phyloP scores from a whole-genome alignment of 2,329 filamentous ascomycete species.

The Aspergillus fumigatus region DNA sequence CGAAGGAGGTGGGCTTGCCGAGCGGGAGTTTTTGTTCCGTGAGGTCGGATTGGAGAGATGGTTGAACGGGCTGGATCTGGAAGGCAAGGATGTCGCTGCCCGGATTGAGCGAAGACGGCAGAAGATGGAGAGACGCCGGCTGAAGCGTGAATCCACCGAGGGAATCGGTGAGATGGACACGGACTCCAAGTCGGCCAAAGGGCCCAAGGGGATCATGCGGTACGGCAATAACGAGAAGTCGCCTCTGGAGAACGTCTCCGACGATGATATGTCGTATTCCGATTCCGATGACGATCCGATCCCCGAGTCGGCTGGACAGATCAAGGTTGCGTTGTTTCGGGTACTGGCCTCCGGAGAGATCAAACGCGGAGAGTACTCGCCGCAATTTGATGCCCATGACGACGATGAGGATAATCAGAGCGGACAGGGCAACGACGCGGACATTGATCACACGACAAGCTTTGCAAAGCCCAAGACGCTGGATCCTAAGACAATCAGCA shows the following conservation, averaged over 20 bases:
- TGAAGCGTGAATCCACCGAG: conserved; percentile 64
- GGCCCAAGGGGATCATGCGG: conserved; percentile 59
- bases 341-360: conserved; percentile 95
- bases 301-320: conserved; percentile 92
- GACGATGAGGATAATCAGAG: conserved; percentile 70
- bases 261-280: conserved; percentile 63
- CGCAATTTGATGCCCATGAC: conserved; percentile 94
- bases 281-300: conserved; percentile 79
- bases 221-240: conserved; percentile 75
- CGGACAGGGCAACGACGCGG: conserved; percentile 59
- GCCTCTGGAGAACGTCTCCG: conserved; percentile 67
- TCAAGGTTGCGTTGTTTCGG: conserved; percentile 94
- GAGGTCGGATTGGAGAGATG: conserved; percentile 94
- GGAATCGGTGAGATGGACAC: conserved; percentile 47
- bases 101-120: conserved; percentile 63
- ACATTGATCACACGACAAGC: conserved; percentile 94
- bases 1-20: conserved; percentile 89
- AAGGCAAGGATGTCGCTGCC: conserved; percentile 84
- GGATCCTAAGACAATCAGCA: conserved; percentile 96
- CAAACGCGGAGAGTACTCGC: conserved; percentile 95
- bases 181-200: conserved; percentile 30
- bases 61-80: conserved; percentile 93
- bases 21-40: conserved; percentile 94
- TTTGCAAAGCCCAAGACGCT: conserved; percentile 95
- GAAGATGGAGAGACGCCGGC: conserved; percentile 76